Evolutionary conservation across 2,329 filamentous ascomycete species (phyloP), one percentile per base, ranked within the genome.

Genomic region (Xylariaceae sp.): DNA sequence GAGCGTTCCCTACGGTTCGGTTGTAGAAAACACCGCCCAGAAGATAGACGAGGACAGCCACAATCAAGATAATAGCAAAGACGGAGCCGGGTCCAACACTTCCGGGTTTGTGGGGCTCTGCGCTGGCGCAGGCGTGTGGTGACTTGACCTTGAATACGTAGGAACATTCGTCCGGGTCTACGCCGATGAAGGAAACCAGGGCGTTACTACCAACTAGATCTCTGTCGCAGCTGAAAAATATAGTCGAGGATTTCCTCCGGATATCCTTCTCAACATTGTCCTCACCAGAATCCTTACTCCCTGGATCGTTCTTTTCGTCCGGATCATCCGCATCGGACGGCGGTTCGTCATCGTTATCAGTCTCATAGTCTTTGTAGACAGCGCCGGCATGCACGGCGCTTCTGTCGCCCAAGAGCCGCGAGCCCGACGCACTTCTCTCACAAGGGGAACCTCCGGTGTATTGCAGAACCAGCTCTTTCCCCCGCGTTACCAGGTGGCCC

Each of bases 121-220:
- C 78, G 51, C 77, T 77, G 12, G 80, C 77, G 64, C 94, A 99
- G 10, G 92, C 92, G 61, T 90, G 87, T 43, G 83, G 80, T 21
- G 89, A 94, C 60, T 92, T 87, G 47, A 92, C 86, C 70, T 97
- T 92, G 74, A 99, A 99, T 72, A 95, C 88, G 73, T 97, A 99
- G 29, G 89, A 84, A 77, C 94, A 99, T 56, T 95, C 87, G 68
- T 97, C 92, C 39, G 89, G 86, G 57, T 92, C 87, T 41, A 76
- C 75, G 55, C 88, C 89, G 55, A 97, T 86, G 69, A 96, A 99
- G 18, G 89, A 90, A 36, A 94, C 78, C 4, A 81, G 80, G 3
- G 91, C 86, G 39, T 81, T 78, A 4, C 82, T 81, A 29, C 78
- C 80, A 1, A 86, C 76, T 1, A 89, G 84, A 64, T 96, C 91